phyloP scores from a whole-genome alignment of 306 rosid species.

The Sophora flavescens region DNA sequence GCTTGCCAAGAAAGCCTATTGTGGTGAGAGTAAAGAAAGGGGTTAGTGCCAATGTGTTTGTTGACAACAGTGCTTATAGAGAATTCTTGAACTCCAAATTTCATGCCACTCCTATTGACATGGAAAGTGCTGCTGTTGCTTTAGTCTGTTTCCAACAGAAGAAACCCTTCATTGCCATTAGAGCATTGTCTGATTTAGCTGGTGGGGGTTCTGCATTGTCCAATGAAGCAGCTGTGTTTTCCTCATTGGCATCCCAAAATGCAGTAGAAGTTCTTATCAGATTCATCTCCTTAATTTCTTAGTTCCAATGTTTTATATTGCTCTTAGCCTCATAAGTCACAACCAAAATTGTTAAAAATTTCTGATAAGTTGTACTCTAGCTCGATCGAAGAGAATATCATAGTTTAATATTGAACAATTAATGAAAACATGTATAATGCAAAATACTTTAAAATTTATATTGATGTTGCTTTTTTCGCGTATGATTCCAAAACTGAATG shows the following conservation, averaged over 20 bases:
- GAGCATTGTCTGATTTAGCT: slow-evolving; percentile 78
- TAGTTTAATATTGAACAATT: neutral
- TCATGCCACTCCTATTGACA: slow-evolving; percentile 66
- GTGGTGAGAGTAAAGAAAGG: slow-evolving; percentile 71
- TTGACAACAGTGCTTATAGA: slow-evolving; percentile 73
- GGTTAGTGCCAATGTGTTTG: slow-evolving; percentile 63
- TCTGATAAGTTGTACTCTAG: neutral
- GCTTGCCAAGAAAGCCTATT: slow-evolving; percentile 63
- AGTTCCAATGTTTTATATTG: slow-evolving; percentile 3
- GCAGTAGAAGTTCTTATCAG: slow-evolving; percentile 56
- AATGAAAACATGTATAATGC: neutral
- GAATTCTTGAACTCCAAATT: slow-evolving; percentile 61
- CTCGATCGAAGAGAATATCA: neutral
- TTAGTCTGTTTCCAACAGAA: slow-evolving; percentile 63
- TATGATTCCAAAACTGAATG: neutral
- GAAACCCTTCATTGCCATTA: slow-evolving; percentile 64
- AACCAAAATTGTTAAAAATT: neutral
- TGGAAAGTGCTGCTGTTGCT: slow-evolving; percentile 83
- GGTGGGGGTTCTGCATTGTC: slow-evolving; percentile 76
- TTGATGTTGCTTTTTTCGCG: neutral
- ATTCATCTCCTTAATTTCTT: slow-evolving; percentile 53
- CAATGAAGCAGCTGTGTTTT: slow-evolving; percentile 61
- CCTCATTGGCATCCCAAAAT: slow-evolving; percentile 68
- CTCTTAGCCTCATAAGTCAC: neutral
- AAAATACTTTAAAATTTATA: too few relatives aligned